Evolutionary conservation across 768 basidiomycete genomes (phyloP), one percentile per base, ranked within the genome.

Genomic region (Mycena indigotica): DNA sequence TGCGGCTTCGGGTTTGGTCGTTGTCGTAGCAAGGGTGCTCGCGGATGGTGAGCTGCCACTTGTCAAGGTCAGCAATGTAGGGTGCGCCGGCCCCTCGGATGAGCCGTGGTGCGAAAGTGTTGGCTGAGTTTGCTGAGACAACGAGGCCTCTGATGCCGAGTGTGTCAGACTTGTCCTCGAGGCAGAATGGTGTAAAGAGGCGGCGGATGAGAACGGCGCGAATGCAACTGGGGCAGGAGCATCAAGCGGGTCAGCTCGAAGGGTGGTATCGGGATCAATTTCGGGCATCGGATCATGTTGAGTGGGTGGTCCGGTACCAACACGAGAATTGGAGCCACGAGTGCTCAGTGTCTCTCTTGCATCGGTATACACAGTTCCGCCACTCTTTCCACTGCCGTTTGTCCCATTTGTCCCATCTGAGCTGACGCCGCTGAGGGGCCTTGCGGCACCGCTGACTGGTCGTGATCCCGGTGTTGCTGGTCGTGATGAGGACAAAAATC

Each of bases 281-380:
- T 21, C 29, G 25, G 10, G 45, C 16, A 28, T n/a, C 41, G 50
- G 29, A 19, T 39, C 40, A 48, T 48, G 24, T 6, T 26, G 5
- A 12, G 46, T 24, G 24, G 46, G 10, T 10, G 35, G 6, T 21
- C 15, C 23, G 5, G 24, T 26, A 25, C 55, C 38, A 30, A 48
- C 1, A 16, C 35, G 25, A n/a, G 53, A 50, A 8, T 45, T 32
- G 28, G 59, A 52, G 28, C 51, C 55, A 24, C 35, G 23, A 41
- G 60, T 56, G 21, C 57, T 63, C 39, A 63, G 6, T 46, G 61
- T 62, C 61, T 62, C 61, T 28, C 45, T 10, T 25, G 61, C 61
- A 39, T 63, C 61, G 21, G 45, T 54, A 21, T 45, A 63, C 57
- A 63, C 62, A 57, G 62, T 63, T 41, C 58, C 58, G 21, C 58